phyloP scores from a whole-genome alignment of 495 filamentous ascomycete genomes.

The Penicillium robsamsonii region DNA sequence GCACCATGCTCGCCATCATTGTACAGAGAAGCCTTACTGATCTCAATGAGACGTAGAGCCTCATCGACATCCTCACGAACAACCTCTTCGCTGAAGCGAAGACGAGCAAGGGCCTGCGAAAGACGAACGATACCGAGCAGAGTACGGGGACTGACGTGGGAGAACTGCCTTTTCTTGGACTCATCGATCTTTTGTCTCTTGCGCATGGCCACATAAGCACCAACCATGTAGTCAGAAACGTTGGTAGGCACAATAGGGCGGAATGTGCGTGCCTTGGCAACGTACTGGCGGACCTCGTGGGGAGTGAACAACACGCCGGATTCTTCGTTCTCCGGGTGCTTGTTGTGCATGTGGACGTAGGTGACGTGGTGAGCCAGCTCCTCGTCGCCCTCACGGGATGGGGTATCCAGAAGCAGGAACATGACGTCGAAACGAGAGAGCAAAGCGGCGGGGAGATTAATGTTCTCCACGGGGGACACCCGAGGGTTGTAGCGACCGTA shows the following conservation, averaged over 20 bases:
- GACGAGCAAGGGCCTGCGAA: slow-evolving; percentile 89
- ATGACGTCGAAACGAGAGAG: slow-evolving; percentile 96
- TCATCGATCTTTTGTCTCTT: slow-evolving; percentile 87
- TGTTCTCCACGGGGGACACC: slow-evolving; percentile 95
- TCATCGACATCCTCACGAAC: slow-evolving; percentile 94
- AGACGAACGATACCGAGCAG: slow-evolving; percentile 89
- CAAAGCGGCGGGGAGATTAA: slow-evolving; percentile 93
- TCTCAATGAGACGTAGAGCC: slow-evolving; percentile 84
- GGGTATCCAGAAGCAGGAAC: slow-evolving; percentile 93
- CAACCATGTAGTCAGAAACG: slow-evolving; percentile 93
- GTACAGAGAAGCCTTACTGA: slow-evolving; percentile 83
- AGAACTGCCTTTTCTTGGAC: slow-evolving; percentile 81
- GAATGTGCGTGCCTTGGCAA: slow-evolving; percentile 86
- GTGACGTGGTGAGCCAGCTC: slow-evolving; percentile 95
- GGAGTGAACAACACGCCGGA: slow-evolving; percentile 76
- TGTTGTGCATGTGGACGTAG: slow-evolving; percentile 95
- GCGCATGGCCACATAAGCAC: slow-evolving; percentile 90
- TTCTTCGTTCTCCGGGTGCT: slow-evolving; percentile 75
- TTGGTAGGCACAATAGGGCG: slow-evolving; percentile 78
- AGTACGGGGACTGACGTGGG: slow-evolving; percentile 89
- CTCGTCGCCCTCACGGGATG: slow-evolving; percentile 81
- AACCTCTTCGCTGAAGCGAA: slow-evolving; percentile 80
- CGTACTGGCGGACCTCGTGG: slow-evolving; percentile 89
- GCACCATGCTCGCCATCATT: slow-evolving; percentile 57
- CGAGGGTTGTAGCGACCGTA: slow-evolving; percentile 98